These are phyloP conservation scores for Alternaria triticina DNA, from an alignment of 2,329 filamentous ascomycete species.

Conservation along the genomic window DNA sequence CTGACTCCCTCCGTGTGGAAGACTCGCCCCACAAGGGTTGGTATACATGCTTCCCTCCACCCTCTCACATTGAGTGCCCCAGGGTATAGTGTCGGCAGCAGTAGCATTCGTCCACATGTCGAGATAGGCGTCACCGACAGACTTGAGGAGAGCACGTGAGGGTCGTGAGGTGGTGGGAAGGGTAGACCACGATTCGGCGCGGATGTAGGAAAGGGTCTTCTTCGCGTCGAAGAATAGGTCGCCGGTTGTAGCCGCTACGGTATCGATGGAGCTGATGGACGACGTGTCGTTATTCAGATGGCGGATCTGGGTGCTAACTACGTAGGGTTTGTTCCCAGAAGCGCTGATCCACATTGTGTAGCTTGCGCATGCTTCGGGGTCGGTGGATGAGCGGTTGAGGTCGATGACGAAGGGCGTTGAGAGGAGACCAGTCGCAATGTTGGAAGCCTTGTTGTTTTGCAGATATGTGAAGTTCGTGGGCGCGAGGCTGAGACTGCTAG, in stretches of 20 bases:
- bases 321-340: conserved; percentile 30
- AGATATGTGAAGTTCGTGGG: conserved; percentile 35
- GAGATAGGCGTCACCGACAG: conserved; percentile 36
- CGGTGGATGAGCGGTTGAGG: conserved; percentile 34
- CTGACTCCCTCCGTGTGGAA: conserved; percentile 32
- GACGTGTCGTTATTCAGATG: conserved; percentile 31
- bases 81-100: conserved; percentile 36
- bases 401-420: conserved; percentile 28
- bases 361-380: conserved; percentile 33
- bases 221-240: conserved; percentile 40
- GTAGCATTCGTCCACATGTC: conserved; percentile 43
- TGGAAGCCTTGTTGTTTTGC: conserved; percentile 37
- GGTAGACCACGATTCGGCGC: conserved; percentile 32
- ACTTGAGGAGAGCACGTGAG: conserved; percentile 34
- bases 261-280: conserved; percentile 34
- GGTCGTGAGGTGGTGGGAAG: conserved; percentile 25
- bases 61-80: conserved; percentile 37
- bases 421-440: conserved; percentile 29
- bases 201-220: conserved; percentile 35
- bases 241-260: conserved; percentile 36
- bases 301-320: conserved; percentile 36
- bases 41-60: conserved; percentile 35
- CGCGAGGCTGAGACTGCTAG: conserved; percentile 24
- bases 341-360: conserved; percentile 40
- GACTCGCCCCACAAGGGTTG: conserved; percentile 31